A percentile compares a stretch with the other conserved stretches of the same genome.
Evolutionary conservation across 129 eudicot genomes (phyloP).

Genomic region (Oenanthe sinensis): DNA sequence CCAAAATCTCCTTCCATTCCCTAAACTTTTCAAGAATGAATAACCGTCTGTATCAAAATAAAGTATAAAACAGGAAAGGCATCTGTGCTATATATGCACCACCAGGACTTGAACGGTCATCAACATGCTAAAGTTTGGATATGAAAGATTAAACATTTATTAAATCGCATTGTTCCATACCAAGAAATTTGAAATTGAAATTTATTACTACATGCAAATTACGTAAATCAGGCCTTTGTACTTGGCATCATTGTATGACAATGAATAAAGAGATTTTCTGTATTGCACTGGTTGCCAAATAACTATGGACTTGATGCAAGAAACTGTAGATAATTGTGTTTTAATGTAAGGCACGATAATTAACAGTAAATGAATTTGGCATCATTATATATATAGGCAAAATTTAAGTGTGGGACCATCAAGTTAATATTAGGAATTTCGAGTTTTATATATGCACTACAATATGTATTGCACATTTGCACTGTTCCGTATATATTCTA

Average conservation of each 20-base stretch:
- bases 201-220: not conserved
- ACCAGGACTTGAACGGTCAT: not conserved
- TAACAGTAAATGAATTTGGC: not conserved
- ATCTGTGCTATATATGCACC: not conserved
- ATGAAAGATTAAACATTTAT: not conserved
- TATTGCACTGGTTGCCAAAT: not conserved
- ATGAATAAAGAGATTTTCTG: not conserved
- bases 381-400: not conserved
- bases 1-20: not conserved
- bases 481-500: too few relatives aligned
- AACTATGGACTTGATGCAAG: not conserved
- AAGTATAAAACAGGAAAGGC: not conserved
- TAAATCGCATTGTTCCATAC: not conserved
- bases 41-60: not conserved
- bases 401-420: too few relatives aligned
- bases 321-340: not conserved
- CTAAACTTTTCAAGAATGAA: not conserved
- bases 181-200: not conserved
- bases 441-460: too few relatives aligned
- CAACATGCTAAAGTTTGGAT: slow-evolving; percentile 1
- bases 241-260: not conserved
- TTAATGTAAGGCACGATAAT: not conserved
- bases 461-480: too few relatives aligned
- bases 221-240: not conserved
- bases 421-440: too few relatives aligned